A percentile compares a stretch with the other conserved stretches of the same genome.
phyloP scores from a whole-genome alignment of 1,284 basidiomycete genomes.

The Malassezia obtusa region DNA sequence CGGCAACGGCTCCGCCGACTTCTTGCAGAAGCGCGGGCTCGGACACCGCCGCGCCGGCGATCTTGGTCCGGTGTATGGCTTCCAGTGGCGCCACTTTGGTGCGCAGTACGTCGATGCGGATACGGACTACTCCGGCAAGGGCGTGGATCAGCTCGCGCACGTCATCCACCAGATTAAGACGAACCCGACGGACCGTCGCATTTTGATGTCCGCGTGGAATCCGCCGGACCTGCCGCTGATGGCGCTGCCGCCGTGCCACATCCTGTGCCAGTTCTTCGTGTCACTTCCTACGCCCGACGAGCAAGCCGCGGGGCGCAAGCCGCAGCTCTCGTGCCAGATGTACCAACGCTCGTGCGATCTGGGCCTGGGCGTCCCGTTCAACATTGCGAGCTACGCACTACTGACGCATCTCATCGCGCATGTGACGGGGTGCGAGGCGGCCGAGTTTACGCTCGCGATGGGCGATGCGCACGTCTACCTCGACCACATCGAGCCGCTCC shows the following conservation, averaged over 20 bases:
- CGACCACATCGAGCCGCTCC: slow-evolving; percentile 79
- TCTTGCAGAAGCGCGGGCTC: slow-evolving; percentile 73
- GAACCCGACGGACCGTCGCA: slow-evolving; percentile 88
- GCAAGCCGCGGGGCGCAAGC: slow-evolving; percentile 15
- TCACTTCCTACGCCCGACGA: slow-evolving; percentile 59
- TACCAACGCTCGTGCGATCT: slow-evolving; percentile 95
- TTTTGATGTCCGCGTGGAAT: slow-evolving; percentile 94
- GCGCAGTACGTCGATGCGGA: slow-evolving; percentile 76
- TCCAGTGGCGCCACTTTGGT: slow-evolving; percentile 97
- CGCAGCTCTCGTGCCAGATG: slow-evolving; percentile 75
- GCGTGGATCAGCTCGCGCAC: slow-evolving; percentile 83
- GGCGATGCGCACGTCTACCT: slow-evolving; percentile 94
- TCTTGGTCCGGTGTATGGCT: slow-evolving; percentile 91
- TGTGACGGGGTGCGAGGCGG: slow-evolving; percentile 73
- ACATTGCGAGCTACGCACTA: slow-evolving; percentile 93
- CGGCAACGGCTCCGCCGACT: slow-evolving; percentile 81
- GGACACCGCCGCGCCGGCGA: slow-evolving; percentile 78
- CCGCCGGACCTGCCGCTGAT: slow-evolving; percentile 80
- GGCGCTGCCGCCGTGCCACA: slow-evolving; percentile 95
- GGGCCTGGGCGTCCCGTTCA: slow-evolving; percentile 86
- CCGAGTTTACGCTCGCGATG: slow-evolving; percentile 79
- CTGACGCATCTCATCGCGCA: slow-evolving; percentile 93
- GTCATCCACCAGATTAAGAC: slow-evolving; percentile 84
- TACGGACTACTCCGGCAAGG: slow-evolving; percentile 66
- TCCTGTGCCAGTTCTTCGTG: slow-evolving; percentile 98